Base-by-base conservation (phyloP, 257 asterid species). In the Lycium ferocissimum region DNA sequence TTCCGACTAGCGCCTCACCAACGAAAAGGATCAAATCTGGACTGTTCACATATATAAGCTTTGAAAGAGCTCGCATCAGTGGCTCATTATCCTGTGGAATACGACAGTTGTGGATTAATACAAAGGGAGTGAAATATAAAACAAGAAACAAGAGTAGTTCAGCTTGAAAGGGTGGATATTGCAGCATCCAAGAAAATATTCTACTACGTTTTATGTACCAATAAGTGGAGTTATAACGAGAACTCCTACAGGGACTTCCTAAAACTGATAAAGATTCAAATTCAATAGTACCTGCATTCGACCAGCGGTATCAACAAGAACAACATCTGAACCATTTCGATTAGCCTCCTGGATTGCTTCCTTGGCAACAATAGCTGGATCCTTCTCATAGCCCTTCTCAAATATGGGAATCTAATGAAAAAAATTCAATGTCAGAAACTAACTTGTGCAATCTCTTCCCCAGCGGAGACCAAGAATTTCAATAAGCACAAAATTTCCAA, bases 371-470 rank as follows among this genome's bases (percentile, higher is more conserved):
- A 94, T 83, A 15, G 99, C 98, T 5, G 99, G 99, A 87, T 96
- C 99, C 84, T 96, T 96, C 93, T 95, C 99, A 84, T 96, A 96
- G 75, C 98, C 99, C 94, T 93, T 96, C 93, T 96, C 99, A 62
- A 94, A 96, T 89, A 96, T 96, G 15, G 98, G 98, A 67, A 94
- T 92, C 99, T 96, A 84, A 83, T 33, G n/a, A 33, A 79, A 73
- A 18, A 57, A 84, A 43, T 83, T 85, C 49, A 22, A 26, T 40
- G 59, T 67, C 61, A 72, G 37, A 9, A 26, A 69, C 47, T 40
- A 80, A 81, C 56, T 79, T 9, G 38, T 14, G 43, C 33, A 49
- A 86, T 8, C 38, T 54, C 11, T 1, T 5, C 10, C 62, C 59
- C 57, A 59, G 59, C 43, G 6, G 22, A 83, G 54, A 67, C 66